Evolutionary conservation across 208 protist species (phyloP), one percentile per base, ranked within the genome.

Genomic region (Sergeia podlipaevii): DNA sequence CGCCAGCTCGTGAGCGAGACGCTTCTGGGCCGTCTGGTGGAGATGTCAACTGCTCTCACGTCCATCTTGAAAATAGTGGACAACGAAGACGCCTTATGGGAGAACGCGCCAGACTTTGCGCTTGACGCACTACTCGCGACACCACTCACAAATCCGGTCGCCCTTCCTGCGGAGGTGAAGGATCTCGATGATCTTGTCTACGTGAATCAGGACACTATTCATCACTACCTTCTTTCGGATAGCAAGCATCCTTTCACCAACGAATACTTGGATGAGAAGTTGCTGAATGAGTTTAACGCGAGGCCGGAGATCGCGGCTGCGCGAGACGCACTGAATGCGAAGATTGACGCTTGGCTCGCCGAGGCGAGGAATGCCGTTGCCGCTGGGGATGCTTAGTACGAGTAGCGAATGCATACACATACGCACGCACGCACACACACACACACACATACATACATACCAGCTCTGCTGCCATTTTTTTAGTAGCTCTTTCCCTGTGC

Each of bases 231-330:
- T 17, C 70, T 95, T 26, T 91, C 89, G 11, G 82, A 92, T 49
- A 79, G 60, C 60, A 91, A 95, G 63, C 74, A 95, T 60, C 88
- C 88, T 0, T 95, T 91, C 63, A 95, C 84, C 11, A 95, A 95
- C 29, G 82, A 92, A 58, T 82, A 85, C 23, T 64, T 95, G n/a
- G 86, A 89, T 49, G 81, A 91, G 65, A 57, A 70, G n/a, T 78
- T 89, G 70, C 72, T 95, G 42, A 69, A 77, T 27, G 76, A 65
- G 13, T 95, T 92, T 57, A 95, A 95, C 67, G 45, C 59, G 37
- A 70, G 80, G 0, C 71, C 80, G 3, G 88, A 88, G 26, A 75
- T 95, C 11, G 53, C 33, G 24, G 60, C 62, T 21, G 79, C 77
- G 7, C 61, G 77, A 21, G 39, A 81, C 54, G 48, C 68, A 37